Evolutionary conservation across 2,329 filamentous ascomycete species (phyloP).

Genomic region (Ophiosphaerella herpotricha): DNA sequence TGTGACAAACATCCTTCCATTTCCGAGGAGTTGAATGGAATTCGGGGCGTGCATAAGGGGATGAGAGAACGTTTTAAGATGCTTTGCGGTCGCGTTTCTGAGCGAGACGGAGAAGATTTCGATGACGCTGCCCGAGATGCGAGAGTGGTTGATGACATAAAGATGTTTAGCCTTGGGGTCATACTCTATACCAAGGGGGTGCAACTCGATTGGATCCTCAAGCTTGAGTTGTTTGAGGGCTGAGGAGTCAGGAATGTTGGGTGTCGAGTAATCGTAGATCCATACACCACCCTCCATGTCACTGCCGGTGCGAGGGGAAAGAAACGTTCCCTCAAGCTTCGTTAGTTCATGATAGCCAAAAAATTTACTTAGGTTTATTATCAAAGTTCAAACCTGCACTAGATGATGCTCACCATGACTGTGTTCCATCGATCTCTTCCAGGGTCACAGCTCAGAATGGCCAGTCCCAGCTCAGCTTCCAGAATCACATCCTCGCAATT

Average conservation of each 20-base stretch:
- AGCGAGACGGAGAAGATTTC: conserved; percentile 41
- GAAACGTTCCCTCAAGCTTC: conserved; percentile 15
- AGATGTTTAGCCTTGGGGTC: conserved; percentile 42
- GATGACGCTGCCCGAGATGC: conserved; percentile 29
- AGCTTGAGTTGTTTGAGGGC: conserved; percentile 32
- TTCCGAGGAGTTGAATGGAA: conserved; percentile 41
- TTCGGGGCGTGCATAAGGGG: conserved; percentile 46
- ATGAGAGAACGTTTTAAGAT: conserved; percentile 40
- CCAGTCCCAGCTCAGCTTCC: conserved; percentile 43
- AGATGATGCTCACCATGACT: conserved; percentile 46
- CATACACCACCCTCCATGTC: conserved; percentile 39
- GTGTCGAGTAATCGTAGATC: conserved; percentile 45
- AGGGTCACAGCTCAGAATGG: conserved; percentile 51
- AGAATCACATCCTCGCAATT: conserved; percentile 53
- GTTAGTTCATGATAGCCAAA: conserved; percentile 25
- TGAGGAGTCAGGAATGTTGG: conserved; percentile 15
- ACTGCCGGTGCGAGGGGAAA: conserved; percentile 9
- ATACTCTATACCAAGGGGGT: conserved; percentile 50
- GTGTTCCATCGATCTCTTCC: conserved; percentile 53
- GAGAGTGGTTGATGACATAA: conserved; percentile 49
- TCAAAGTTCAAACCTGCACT: not conserved
- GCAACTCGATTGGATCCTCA: conserved; percentile 38
- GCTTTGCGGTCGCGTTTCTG: conserved; percentile 25
- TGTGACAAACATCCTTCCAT: conserved; percentile 44
- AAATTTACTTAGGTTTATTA: not conserved